Conservation (phyloP, 1,284 basidiomycete genomes). For the Ceraceosorus guamensis region DNA sequence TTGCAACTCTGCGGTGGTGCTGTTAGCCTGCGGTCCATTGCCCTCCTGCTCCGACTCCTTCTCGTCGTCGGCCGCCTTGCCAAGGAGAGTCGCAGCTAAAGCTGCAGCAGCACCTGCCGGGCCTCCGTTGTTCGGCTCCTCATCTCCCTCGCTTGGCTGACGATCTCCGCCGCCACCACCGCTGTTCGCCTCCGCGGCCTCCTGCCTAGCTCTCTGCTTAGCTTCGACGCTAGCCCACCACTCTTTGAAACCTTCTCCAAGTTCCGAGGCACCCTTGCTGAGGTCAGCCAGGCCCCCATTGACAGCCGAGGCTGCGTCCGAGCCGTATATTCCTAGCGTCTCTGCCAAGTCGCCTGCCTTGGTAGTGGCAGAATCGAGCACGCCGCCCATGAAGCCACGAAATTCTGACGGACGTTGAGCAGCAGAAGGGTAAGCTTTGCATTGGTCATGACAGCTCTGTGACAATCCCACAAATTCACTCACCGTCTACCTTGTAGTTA, state of each 20-base stretch:
- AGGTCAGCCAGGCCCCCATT: constrained; percentile 12
- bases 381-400: constrained; percentile 19
- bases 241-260: constrained; percentile 1
- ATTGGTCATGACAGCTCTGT: neutral
- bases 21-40: constrained; percentile 5
- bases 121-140: constrained; percentile 1
- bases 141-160: constrained; percentile 22
- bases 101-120: constrained; percentile 11
- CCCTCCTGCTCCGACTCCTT: neutral
- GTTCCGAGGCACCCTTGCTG: constrained; percentile 4
- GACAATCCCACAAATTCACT: constrained; percentile 8
- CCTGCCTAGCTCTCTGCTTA: neutral
- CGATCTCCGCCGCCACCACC: constrained; percentile 7
- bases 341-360: constrained; percentile 8
- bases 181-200: constrained; percentile 5
- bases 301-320: constrained; percentile 8
- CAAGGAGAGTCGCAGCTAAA: constrained; percentile 3
- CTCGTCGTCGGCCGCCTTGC: constrained; percentile 9
- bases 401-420: constrained; percentile 13
- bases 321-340: constrained; percentile 2
- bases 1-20: constrained; percentile 58
- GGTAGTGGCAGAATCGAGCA: constrained; percentile 19
- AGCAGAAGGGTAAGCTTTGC: neutral
- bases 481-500: constrained; percentile 43
- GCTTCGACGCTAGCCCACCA: neutral